Conservation (phyloP, 257 asterid species). For the Buddleja alternifolia region DNA sequence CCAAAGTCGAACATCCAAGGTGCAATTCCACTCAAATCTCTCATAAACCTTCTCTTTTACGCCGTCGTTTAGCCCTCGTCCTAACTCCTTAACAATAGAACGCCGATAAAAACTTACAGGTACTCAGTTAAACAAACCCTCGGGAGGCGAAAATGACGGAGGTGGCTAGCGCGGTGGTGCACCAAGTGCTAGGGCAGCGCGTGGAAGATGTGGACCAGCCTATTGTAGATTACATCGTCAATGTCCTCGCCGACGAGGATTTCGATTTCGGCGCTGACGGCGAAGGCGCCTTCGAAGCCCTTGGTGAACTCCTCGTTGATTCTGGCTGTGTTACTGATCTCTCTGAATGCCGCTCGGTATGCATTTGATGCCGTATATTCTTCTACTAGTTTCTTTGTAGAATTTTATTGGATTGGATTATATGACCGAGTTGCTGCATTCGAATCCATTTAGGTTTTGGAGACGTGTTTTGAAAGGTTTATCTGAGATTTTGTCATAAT, state of each 20-base stretch:
- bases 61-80: too few species aligned
- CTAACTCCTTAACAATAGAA: too few species aligned
- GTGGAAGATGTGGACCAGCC: slow-evolving; percentile 84
- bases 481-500: neutral
- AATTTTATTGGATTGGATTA: neutral
- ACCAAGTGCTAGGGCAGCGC: slow-evolving; percentile 81
- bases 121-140: slow-evolving; percentile 25
- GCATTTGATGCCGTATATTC: slow-evolving; percentile 1
- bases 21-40: too few species aligned
- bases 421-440: too few species aligned
- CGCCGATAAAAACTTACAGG: too few species aligned
- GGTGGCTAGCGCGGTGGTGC: slow-evolving; percentile 84
- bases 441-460: neutral
- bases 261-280: slow-evolving; percentile 97
- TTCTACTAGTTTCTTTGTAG: neutral
- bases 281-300: slow-evolving; percentile 86
- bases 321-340: slow-evolving; percentile 77
- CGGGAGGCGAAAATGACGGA: slow-evolving; percentile 66
- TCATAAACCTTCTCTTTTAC: too few species aligned
- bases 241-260: slow-evolving; percentile 96
- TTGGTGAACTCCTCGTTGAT: slow-evolving; percentile 87
- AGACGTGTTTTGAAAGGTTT: neutral
- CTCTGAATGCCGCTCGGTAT: slow-evolving; percentile 85
- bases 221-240: slow-evolving; percentile 82
- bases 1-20: too few species aligned